phyloP scores from a whole-genome alignment of 2,329 filamentous ascomycete genomes.

The Colletotrichum tofieldiae region DNA sequence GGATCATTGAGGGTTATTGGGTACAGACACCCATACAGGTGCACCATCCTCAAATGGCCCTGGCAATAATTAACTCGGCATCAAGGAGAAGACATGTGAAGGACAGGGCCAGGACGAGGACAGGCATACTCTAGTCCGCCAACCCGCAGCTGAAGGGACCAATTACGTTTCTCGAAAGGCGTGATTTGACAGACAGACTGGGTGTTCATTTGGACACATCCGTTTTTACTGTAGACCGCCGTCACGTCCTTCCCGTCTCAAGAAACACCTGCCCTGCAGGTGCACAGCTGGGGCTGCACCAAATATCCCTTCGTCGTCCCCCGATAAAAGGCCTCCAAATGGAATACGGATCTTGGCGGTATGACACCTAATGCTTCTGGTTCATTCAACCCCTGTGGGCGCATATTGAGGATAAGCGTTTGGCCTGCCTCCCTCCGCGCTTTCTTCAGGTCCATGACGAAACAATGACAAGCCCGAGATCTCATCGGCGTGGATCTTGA shows the following conservation, averaged over 20 bases:
- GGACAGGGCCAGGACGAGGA: not conserved
- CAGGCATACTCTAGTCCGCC: not conserved
- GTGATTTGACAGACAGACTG: not conserved
- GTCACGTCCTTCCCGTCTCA: not conserved
- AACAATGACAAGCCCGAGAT: conserved; percentile 11
- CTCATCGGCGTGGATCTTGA: conserved; percentile 27
- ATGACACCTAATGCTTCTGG: conserved; percentile 30
- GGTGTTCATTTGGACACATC: not conserved
- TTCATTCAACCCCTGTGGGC: conserved; percentile 13
- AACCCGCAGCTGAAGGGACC: conserved; percentile 2
- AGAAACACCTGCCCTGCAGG: conserved; percentile 26
- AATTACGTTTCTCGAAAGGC: conserved; percentile 9
- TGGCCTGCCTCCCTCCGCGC: not conserved
- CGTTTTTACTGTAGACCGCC: not conserved
- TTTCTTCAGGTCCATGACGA: not conserved
- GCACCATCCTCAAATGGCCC: not conserved
- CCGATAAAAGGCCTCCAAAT: conserved; percentile 18
- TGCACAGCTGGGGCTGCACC: conserved; percentile 26
- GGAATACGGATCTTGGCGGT: conserved; percentile 18
- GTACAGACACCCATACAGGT: not conserved
- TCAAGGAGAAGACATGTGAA: conserved; percentile 19
- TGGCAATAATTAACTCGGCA: conserved; percentile 14
- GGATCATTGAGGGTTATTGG: not conserved
- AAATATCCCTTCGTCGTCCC: conserved; percentile 20
- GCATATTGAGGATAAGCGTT: conserved; percentile 14